Conservation (phyloP, 129 eudicot species). For the Tanacetum coccineum region DNA sequence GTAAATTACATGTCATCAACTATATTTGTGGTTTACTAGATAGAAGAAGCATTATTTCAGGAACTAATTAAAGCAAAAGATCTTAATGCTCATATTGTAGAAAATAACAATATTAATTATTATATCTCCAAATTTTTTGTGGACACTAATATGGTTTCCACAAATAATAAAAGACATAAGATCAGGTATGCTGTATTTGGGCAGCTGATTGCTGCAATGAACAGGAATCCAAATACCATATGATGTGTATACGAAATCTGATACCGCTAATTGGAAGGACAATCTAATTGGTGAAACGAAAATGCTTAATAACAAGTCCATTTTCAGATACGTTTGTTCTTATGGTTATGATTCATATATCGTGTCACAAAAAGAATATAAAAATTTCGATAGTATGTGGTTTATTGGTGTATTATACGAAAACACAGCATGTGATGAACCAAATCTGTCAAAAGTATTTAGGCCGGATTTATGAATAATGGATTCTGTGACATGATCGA, state of each 20-base stretch:
- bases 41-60: too few relatives aligned
- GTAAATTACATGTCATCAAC: too few relatives aligned
- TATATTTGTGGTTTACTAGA: too few relatives aligned
- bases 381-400: neutral
- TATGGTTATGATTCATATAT: constrained; percentile 3
- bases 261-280: constrained; percentile 20
- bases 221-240: constrained; percentile 10
- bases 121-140: constrained; percentile 1
- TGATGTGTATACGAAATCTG: constrained; percentile 9
- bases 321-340: constrained; percentile 12
- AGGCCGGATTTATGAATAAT: neutral
- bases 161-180: constrained; percentile 26
- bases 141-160: constrained; percentile 4
- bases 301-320: neutral
- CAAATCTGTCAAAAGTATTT: neutral
- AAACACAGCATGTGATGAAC: constrained; percentile 21
- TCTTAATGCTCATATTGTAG: too few relatives aligned
- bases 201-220: constrained; percentile 22
- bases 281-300: constrained; percentile 16
- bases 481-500: constrained; percentile 11
- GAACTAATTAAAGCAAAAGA: neutral
- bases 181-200: constrained; percentile 20
- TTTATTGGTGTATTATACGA: neutral
- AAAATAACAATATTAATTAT: neutral
- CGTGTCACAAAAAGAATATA: neutral